Evolutionary conservation across 1,139 yeast species (phyloP).

Genomic region (Scheffersomyces segobiensis): DNA sequence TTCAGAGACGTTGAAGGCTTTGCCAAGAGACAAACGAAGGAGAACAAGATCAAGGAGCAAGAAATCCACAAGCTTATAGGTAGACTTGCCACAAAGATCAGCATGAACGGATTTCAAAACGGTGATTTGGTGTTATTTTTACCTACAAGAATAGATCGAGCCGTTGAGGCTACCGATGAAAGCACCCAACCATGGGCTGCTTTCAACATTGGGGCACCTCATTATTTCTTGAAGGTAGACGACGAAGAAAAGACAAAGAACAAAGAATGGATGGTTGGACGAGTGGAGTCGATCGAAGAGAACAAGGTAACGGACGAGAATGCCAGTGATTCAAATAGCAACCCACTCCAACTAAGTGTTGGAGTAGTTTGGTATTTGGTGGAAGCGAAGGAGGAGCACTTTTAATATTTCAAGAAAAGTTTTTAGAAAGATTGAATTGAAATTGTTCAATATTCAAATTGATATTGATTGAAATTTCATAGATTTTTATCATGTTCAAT

Average conservation of each 20-base stretch:
- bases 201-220: constrained; percentile 79
- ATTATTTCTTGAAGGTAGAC: constrained; percentile 57
- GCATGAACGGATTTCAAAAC: constrained; percentile 62
- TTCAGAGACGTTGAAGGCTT: constrained; percentile 89
- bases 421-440: not conserved
- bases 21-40: constrained; percentile 83
- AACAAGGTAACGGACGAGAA: constrained; percentile 41
- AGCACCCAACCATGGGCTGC: constrained; percentile 77
- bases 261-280: constrained; percentile 74
- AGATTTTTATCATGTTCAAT: not conserved
- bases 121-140: constrained; percentile 82
- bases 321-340: constrained; percentile 26
- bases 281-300: constrained; percentile 53
- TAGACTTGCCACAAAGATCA: constrained; percentile 51
- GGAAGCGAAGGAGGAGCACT: constrained; percentile 41
- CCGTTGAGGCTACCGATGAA: constrained; percentile 10
- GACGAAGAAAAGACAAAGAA: constrained; percentile 20
- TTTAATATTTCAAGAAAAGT: not conserved
- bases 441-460: too few relatives aligned
- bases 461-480: not conserved
- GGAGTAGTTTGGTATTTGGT: constrained; percentile 54
- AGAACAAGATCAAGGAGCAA: constrained; percentile 56
- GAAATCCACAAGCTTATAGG: constrained; percentile 37
- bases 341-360: constrained; percentile 50
- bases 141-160: constrained; percentile 62